These are phyloP conservation scores for Carex parvula DNA, from an alignment of 176 grass and related monocot species.

Conservation along the genomic window DNA sequence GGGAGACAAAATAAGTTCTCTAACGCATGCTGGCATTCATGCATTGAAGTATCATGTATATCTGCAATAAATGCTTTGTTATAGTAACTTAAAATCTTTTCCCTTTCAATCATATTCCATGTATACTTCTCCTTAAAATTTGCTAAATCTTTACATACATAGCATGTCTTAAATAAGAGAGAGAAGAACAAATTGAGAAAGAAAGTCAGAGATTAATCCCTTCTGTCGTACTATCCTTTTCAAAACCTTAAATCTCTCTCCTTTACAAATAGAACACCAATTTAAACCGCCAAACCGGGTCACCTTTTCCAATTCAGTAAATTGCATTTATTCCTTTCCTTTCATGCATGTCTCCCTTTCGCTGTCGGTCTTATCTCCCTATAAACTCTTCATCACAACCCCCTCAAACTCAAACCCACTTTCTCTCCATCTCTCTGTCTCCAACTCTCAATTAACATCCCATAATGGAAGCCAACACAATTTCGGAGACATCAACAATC, in stretches of 20 bases:
- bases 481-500: not conserved
- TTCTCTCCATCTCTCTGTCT: conserved; percentile 6
- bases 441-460: not conserved
- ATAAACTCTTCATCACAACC: conserved; percentile 14
- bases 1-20: not conserved
- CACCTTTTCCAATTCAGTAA: conserved; percentile 12
- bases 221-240: conserved; percentile 14
- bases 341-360: not conserved
- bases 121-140: conserved; percentile 18
- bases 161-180: conserved; percentile 15
- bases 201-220: conserved; percentile 23
- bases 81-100: conserved; percentile 9
- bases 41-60: not conserved
- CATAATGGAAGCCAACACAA: conserved; percentile 27
- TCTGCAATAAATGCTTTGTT: conserved; percentile 2
- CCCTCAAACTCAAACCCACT: not conserved
- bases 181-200: conserved; percentile 20
- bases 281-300: conserved; percentile 7
- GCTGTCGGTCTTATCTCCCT: not conserved
- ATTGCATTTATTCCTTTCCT: conserved; percentile 28
- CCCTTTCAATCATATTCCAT: conserved; percentile 15
- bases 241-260: conserved; percentile 17
- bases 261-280: not conserved
- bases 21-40: conserved; percentile 7
- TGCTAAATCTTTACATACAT: conserved; percentile 13